phyloP scores from a whole-genome alignment of 1,284 basidiomycete genomes.

The Calocybe gambosa region DNA sequence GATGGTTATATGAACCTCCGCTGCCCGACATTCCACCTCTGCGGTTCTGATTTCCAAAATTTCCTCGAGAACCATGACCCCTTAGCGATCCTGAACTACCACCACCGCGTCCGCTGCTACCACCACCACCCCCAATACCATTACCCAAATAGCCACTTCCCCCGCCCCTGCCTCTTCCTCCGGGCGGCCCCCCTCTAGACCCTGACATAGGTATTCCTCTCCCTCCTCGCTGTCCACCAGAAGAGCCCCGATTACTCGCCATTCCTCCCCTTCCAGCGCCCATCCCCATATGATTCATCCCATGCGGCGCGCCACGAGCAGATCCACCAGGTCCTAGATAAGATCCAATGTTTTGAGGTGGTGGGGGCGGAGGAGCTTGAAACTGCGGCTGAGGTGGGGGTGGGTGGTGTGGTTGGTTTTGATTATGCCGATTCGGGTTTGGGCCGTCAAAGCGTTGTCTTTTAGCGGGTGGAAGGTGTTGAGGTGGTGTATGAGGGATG shows the following conservation, averaged over 20 bases:
- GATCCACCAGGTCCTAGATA: slow-evolving; percentile 30
- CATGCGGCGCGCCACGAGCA: slow-evolving; percentile 36
- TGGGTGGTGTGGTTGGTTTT: slow-evolving; percentile 35
- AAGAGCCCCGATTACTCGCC: slow-evolving; percentile 24
- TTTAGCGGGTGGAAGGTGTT: slow-evolving; percentile 75
- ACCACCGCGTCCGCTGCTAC: slow-evolving; percentile 43
- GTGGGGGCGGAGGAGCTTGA: slow-evolving; percentile 37
- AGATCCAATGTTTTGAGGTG: slow-evolving; percentile 30
- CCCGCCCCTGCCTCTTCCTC: slow-evolving; percentile 42
- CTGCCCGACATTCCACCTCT: slow-evolving; percentile 57
- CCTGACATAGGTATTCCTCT: slow-evolving; percentile 30
- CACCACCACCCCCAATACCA: slow-evolving; percentile 28
- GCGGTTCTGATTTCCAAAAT: slow-evolving; percentile 55
- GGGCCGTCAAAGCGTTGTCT: slow-evolving; percentile 80
- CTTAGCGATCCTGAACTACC: slow-evolving; percentile 38
- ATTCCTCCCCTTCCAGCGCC: slow-evolving; percentile 26
- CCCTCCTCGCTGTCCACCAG: slow-evolving; percentile 23
- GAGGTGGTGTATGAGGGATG: slow-evolving; percentile 57
- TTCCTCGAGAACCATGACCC: slow-evolving; percentile 56
- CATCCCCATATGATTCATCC: slow-evolving; percentile 35
- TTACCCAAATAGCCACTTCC: slow-evolving; percentile 32
- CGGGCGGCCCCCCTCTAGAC: slow-evolving; percentile 32
- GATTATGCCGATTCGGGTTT: slow-evolving; percentile 38
- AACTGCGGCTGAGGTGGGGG: slow-evolving; percentile 44
- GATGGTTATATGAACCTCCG: slow-evolving; percentile 31